Evolutionary conservation across 495 filamentous ascomycete genomes (phyloP), one percentile per base, ranked within the genome.

Genomic region (Penicillium ucsense): DNA sequence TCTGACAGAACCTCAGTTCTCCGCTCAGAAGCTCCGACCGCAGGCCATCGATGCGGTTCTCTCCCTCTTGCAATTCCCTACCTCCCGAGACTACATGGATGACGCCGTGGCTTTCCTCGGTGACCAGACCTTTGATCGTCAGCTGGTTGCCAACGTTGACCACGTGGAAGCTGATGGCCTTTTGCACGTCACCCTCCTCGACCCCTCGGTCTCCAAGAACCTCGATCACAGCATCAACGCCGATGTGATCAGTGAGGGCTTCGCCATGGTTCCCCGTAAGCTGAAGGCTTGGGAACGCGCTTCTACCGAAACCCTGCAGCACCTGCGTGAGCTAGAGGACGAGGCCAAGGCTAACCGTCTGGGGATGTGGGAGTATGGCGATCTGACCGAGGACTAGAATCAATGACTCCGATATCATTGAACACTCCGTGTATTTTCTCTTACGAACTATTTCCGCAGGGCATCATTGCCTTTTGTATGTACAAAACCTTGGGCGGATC

Each of bases 341-440:
- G 74, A 81, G 66, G 92, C 94, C 3, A 92, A 88, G 75, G 64
- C 74, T 6, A 79, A 79, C 50, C 78, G 86, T 47, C 73, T 79
- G 45, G 94, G 94, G 38, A 91, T 95, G 74, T 97, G 89, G 89
- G 90, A 97, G 74, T 97, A 97, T 70, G 94, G 94, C 48, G 94
- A 97, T 67, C 71, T 94, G 63, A 89, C 84, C 10, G 88, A 91
- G 70, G 89, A 95, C 65, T 88, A 82, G n/a, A 39, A 10, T 20
- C 20, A 20, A 20, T 20, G 20, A 20, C 20, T 20, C 20, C 20
- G 20, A 20, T 20, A 20, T 20, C 20, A 20, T 20, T 20, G 20
- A 20, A 20, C 2, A 20, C 20, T 20, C 20, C 20, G 20, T 20
- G 20, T 20, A 20, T 20, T 20, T 20, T 20, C 20, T 20, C 20